These are phyloP conservation scores for Sextonia rubra DNA, from an alignment of 164 flowering plant species.

Conservation along the genomic window DNA sequence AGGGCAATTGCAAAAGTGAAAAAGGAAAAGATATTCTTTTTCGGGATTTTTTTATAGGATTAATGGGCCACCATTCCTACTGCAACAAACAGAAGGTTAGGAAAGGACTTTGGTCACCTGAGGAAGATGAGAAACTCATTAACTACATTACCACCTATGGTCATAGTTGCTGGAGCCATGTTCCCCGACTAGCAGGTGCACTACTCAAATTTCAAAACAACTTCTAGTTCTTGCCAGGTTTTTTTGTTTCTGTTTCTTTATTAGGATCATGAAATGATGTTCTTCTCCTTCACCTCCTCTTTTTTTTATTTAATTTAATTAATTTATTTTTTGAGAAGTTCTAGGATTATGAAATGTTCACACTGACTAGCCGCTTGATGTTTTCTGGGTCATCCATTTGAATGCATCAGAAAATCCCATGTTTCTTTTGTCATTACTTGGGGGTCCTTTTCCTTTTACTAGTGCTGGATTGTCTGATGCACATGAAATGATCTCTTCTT, in stretches of 20 bases:
- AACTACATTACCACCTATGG: slow-evolving; percentile 72
- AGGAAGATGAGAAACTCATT: slow-evolving; percentile 88
- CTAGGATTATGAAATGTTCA: neutral
- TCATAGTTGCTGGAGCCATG: slow-evolving; percentile 90
- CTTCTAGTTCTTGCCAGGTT: too few relatives aligned
- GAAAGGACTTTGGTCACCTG: slow-evolving; percentile 91
- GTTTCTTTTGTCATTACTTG: neutral
- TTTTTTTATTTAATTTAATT: neutral
- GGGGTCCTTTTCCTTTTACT: neutral
- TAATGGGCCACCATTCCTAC: slow-evolving; percentile 83
- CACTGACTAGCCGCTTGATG: neutral
- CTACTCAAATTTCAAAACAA: neutral
- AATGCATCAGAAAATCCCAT: neutral
- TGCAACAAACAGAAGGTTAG: slow-evolving; percentile 87
- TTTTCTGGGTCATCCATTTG: neutral
- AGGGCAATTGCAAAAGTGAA: neutral
- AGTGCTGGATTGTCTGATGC: neutral
- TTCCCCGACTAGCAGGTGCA: slow-evolving; percentile 75
- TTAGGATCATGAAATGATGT: too few relatives aligned
- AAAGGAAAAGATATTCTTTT: neutral
- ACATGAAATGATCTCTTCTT: neutral
- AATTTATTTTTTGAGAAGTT: neutral
- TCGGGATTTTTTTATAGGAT: neutral
- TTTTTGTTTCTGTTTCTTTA: neutral
- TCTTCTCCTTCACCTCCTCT: neutral